These are phyloP conservation scores for Talaromyces marneffei DNA, from an alignment of 2,329 filamentous ascomycete species.

Conservation along the genomic window DNA sequence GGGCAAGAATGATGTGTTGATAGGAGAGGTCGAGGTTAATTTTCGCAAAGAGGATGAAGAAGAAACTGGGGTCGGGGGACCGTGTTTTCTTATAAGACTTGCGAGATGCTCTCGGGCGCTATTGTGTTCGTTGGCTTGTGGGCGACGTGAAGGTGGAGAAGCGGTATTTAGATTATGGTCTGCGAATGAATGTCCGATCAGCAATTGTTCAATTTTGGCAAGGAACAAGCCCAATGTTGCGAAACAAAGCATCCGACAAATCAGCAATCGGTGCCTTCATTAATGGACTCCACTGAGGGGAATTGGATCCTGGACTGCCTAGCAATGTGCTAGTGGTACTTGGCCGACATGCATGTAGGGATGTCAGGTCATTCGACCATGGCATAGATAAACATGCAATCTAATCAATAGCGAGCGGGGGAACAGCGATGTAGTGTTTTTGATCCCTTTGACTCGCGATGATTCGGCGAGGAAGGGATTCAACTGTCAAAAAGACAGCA, in stretches of 20 bases:
- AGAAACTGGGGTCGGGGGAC: constrained; percentile 34
- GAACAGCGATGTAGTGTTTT: not conserved
- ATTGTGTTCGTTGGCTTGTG: constrained; percentile 22
- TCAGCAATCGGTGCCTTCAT: not conserved
- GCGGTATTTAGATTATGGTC: constrained; percentile 8
- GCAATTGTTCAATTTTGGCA: constrained; percentile 1
- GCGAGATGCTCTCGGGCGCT: constrained; percentile 31
- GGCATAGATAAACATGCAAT: not conserved
- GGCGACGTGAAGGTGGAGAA: constrained; percentile 19
- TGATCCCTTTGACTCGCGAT: not conserved
- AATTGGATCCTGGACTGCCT: not conserved
- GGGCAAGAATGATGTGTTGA: constrained; percentile 28
- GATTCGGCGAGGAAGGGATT: not conserved
- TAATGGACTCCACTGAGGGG: constrained; percentile 3
- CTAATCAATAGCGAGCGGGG: not conserved
- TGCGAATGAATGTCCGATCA: constrained; percentile 6
- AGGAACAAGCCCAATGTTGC: not conserved
- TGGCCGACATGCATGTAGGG: constrained; percentile 1
- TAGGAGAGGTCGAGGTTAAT: constrained; percentile 33
- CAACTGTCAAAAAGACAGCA: not conserved
- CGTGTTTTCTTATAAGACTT: constrained; percentile 34
- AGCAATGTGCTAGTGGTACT: not conserved
- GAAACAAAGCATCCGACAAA: not conserved
- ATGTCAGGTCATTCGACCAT: constrained; percentile 1
- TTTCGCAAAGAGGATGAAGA: constrained; percentile 33